phyloP scores from a whole-genome alignment of 306 rosid genomes.

The Casuarina glauca region DNA sequence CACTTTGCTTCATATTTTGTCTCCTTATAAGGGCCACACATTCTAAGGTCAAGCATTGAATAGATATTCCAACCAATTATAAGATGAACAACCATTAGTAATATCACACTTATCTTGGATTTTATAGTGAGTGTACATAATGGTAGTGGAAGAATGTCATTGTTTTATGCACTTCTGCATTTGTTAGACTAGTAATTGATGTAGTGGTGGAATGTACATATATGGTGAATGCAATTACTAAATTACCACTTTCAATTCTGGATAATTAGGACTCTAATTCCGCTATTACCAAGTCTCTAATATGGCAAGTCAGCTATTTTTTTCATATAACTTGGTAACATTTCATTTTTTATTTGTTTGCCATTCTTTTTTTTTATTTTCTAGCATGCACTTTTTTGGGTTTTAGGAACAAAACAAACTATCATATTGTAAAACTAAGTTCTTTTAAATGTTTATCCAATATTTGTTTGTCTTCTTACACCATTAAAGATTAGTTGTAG shows the following conservation, averaged over 20 bases:
- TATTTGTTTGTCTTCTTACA: too few relatives aligned
- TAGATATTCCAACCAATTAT: neutral
- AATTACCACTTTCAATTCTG: conserved; percentile 60
- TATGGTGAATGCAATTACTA: conserved; percentile 69
- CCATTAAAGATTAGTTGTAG: too few relatives aligned
- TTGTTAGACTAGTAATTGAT: conserved; percentile 69
- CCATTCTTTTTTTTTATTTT: neutral
- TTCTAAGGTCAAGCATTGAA: conserved; percentile 55
- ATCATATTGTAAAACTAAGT: neutral
- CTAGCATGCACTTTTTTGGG: neutral
- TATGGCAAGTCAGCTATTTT: conserved; percentile 78
- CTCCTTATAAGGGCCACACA: conserved; percentile 87
- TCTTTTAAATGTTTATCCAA: too few relatives aligned
- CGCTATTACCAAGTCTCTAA: conserved; percentile 50
- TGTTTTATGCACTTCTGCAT: conserved; percentile 71
- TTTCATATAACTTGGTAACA: conserved; percentile 75
- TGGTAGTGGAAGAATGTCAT: conserved; percentile 72
- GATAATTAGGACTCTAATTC: conserved; percentile 57
- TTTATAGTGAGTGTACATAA: conserved; percentile 57
- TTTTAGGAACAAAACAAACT: neutral
- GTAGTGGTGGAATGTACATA: conserved; percentile 61
- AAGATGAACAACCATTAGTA: neutral
- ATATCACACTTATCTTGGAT: neutral
- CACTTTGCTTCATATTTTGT: conserved; percentile 74
- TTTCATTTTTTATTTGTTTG: neutral